Conservation (phyloP, 371 early-diverging fungal species). For the Zychaea mexicana region DNA sequence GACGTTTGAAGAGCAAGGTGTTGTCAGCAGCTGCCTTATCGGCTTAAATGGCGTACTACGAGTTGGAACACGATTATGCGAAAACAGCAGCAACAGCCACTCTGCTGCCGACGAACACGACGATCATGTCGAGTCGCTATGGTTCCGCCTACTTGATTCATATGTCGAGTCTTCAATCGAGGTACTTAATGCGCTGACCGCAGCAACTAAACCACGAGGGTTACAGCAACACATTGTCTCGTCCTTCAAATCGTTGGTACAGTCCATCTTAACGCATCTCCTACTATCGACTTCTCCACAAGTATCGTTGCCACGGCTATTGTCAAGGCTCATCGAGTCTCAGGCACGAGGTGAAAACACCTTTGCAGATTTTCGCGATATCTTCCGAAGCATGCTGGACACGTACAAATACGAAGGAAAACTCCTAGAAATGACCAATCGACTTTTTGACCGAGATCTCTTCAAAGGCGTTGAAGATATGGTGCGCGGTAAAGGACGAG, state of each 20-base stretch:
- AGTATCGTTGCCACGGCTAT: constrained; percentile 66
- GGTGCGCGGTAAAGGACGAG: constrained; percentile 56
- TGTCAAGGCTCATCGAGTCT: constrained; percentile 65
- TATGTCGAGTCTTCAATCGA: constrained; percentile 60
- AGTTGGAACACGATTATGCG: constrained; percentile 62
- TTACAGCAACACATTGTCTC: constrained; percentile 46
- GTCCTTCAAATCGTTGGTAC: constrained; percentile 66
- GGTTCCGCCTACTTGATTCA: constrained; percentile 70
- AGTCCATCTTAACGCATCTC: constrained; percentile 63
- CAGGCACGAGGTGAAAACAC: constrained; percentile 59
- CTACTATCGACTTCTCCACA: constrained; percentile 68
- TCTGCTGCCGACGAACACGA: neutral
- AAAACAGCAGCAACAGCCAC: constrained; percentile 56
- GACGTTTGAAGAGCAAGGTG: constrained; percentile 61
- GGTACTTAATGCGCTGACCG: constrained; percentile 25
- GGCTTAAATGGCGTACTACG: constrained; percentile 62
- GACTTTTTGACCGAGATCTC: constrained; percentile 68
- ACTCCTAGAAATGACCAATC: constrained; percentile 71
- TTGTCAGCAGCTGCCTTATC: constrained; percentile 53
- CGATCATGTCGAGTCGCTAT: constrained; percentile 54
- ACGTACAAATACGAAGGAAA: constrained; percentile 79
- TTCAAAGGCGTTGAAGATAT: constrained; percentile 60
- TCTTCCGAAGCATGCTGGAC: constrained; percentile 77
- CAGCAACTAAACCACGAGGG: constrained; percentile 19
- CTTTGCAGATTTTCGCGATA: constrained; percentile 75